phyloP scores from a whole-genome alignment of 148 eudicot genomes.

The Mesembryanthemum crystallinum region DNA sequence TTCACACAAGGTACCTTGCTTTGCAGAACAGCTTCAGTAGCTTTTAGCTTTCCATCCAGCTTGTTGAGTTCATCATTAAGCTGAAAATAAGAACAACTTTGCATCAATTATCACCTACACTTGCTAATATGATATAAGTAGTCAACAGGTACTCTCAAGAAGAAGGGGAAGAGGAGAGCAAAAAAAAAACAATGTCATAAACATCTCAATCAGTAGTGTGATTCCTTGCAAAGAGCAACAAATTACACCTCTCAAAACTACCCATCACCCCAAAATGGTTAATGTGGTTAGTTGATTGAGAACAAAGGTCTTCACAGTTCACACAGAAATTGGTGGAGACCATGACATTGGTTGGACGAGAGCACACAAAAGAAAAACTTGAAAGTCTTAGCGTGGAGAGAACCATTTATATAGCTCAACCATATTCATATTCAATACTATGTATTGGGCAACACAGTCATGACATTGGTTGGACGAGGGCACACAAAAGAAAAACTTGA shows the following conservation, averaged over 20 bases:
- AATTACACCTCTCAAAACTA: background rate
- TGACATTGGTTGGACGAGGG: background rate
- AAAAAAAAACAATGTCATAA: background rate
- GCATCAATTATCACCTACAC: constrained; percentile 4
- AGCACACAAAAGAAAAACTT: background rate
- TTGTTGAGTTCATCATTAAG: constrained; percentile 70
- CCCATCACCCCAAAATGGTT: too few relatives aligned
- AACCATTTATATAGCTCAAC: background rate
- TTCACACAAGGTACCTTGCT: constrained; percentile 64
- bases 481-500: too few relatives aligned
- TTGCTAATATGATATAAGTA: background rate
- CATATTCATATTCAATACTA: background rate
- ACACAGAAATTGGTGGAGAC: background rate
- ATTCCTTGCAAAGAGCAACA: background rate
- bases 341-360: background rate
- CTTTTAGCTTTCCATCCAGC: constrained; percentile 79
- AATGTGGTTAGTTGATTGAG: background rate
- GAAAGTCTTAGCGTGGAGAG: too few relatives aligned
- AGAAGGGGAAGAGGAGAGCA: background rate
- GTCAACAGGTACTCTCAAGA: background rate
- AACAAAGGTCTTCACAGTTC: background rate
- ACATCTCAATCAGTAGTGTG: background rate
- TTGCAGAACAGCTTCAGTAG: constrained; percentile 69
- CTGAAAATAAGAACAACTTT: constrained; percentile 31
- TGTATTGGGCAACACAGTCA: background rate